These are phyloP conservation scores for Chlorella sp. DNA, from an alignment of 139 green algal species.

Conservation along the genomic window DNA sequence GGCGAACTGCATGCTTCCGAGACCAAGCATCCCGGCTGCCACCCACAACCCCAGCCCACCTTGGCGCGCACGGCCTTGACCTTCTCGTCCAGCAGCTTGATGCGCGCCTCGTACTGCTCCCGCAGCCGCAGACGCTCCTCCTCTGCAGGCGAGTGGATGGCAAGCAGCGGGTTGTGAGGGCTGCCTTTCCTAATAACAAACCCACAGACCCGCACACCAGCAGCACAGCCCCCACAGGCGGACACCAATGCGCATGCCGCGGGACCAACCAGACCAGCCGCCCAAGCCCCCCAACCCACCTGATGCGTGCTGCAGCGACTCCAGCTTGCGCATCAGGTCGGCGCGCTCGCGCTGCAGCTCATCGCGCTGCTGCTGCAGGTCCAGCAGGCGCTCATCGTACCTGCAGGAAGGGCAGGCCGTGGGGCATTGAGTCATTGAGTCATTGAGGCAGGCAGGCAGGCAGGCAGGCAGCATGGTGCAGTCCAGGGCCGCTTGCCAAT, in stretches of 20 bases:
- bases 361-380: constrained; percentile 28
- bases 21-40: too few species aligned
- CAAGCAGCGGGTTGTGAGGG: not conserved
- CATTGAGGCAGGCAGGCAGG: too few species aligned
- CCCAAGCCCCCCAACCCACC: not conserved
- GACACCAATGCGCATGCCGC: too few species aligned
- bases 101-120: constrained; percentile 58
- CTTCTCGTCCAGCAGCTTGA: constrained; percentile 65
- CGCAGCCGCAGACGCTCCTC: constrained; percentile 73
- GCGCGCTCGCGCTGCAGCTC: constrained; percentile 51
- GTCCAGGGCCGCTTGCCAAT: constrained; percentile 40
- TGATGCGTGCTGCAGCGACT: constrained; percentile 40
- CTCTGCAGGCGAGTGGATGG: constrained; percentile 26
- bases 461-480: too few species aligned
- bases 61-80: constrained; percentile 56
- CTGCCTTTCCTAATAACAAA: not conserved
- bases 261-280: too few species aligned
- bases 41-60: not conserved
- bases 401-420: too few species aligned
- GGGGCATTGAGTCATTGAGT: too few species aligned
- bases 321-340: constrained; percentile 63
- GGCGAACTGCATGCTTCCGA: too few species aligned
- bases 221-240: too few species aligned
- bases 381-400: constrained; percentile 32
- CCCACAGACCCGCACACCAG: too few species aligned